Evolutionary conservation across 129 eudicot species (phyloP), one percentile per base, ranked within the genome.

Genomic region (Escallonia rubra): DNA sequence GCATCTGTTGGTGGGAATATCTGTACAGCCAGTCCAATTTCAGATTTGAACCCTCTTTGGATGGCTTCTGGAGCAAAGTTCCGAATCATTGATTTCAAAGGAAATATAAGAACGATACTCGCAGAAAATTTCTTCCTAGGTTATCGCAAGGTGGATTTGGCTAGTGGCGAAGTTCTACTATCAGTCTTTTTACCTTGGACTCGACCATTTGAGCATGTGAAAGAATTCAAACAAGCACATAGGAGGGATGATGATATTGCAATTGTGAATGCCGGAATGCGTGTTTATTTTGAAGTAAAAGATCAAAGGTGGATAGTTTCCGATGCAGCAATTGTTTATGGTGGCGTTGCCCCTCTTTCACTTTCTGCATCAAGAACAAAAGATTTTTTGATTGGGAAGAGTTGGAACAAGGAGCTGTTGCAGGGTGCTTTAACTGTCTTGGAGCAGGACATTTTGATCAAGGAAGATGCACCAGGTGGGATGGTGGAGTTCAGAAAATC

Each of bases 201-300:
- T 62, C 69, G 80, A 14, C 74, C 61, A 59, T 85, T 78, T 79
- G 97, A 94, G 77, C 79, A 69, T 72, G 99, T 94, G 58, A 89
- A 87, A 62, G 99, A 90, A 73, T 94, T 90, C 65, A 94, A 94
- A 83, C 99, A 94, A 73, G 90, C 99, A 53, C 99, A 94, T 65
- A 83, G 99, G 74, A 75, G 99, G 76, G 99, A 94, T 47, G 99
- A 94, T 63, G 99, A 94, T 73, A 89, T 94, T 65, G 99, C 99
- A 45, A 75, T 94, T 53, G 99, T 94, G 9, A 94, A 94, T 68
- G 83, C 93, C 42, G 99, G 96, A 63, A 90, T 94, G 89, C 93
- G 99, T 41, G 96, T 87, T 63, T 68, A 50, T 53, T 96, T 94
- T 59, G 82, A 80, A 75, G 76, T 82, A 23, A 83, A 63, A 66